These are phyloP conservation scores for Exophiala oligosperma DNA, from an alignment of 2,329 filamentous ascomycete species.

Conservation along the genomic window DNA sequence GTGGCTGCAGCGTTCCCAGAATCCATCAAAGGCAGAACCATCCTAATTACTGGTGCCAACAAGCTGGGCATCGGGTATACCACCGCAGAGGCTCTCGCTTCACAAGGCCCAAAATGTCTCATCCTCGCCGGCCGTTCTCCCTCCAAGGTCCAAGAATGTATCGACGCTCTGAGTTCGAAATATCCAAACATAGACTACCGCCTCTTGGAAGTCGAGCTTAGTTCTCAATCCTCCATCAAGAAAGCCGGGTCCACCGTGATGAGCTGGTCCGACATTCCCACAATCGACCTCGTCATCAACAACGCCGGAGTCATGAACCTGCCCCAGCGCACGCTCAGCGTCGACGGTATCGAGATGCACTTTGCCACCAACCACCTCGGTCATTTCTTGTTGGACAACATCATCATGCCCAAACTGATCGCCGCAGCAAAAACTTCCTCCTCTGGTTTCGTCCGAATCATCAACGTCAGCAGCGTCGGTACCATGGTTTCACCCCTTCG, in stretches of 20 bases:
- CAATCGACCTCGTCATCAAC: constrained; percentile 42
- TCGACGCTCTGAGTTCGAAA: constrained; percentile 8
- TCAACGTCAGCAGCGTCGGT: constrained; percentile 34
- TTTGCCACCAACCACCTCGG: constrained; percentile 42
- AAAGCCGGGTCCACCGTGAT: constrained; percentile 36
- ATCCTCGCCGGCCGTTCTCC: constrained; percentile 23
- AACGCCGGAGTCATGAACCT: constrained; percentile 43
- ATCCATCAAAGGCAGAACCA: constrained; percentile 22
- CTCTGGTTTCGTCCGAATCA: constrained; percentile 26
- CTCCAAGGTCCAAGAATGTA: constrained; percentile 22
- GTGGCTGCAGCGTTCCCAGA: constrained; percentile 20
- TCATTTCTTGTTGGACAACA: constrained; percentile 42
- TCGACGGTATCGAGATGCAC: constrained; percentile 41
- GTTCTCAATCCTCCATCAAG: constrained; percentile 35
- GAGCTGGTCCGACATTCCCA: constrained; percentile 16
- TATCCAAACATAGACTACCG: constrained; percentile 29
- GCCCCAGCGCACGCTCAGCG: constrained; percentile 26
- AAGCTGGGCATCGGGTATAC: constrained; percentile 19
- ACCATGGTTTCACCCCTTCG: constrained; percentile 32
- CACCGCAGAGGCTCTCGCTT: constrained; percentile 23
- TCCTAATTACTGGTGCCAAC: constrained; percentile 26
- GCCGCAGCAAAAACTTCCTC: constrained; percentile 29
- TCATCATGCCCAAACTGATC: constrained; percentile 38
- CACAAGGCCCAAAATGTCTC: constrained; percentile 17
- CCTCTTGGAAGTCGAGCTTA: constrained; percentile 38